Evolutionary conservation across 2,329 filamentous ascomycete species (phyloP).

Genomic region (Fusarium siculi): DNA sequence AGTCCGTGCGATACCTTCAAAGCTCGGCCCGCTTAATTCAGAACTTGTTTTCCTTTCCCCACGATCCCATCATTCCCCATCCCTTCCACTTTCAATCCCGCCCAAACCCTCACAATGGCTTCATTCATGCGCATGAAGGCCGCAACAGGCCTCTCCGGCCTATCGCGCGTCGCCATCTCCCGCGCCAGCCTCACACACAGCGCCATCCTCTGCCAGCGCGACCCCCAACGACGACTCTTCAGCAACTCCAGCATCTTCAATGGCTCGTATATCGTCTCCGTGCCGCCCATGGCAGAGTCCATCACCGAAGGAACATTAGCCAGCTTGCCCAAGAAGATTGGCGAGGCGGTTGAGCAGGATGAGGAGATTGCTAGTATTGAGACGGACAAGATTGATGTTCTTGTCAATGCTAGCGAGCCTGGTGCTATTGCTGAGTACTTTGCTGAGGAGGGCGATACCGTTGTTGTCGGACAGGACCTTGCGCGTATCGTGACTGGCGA

Average conservation of each 20-base stretch:
- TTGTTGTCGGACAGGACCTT: slow-evolving; percentile 47
- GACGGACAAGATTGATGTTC: slow-evolving; percentile 49
- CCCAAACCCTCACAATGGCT: slow-evolving; percentile 32
- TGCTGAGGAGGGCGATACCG: slow-evolving; percentile 47
- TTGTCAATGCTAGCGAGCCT: slow-evolving; percentile 43
- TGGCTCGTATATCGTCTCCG: slow-evolving; percentile 42
- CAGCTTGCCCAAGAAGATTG: slow-evolving; percentile 44
- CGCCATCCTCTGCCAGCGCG: slow-evolving; percentile 36
- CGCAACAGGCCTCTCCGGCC: slow-evolving; percentile 31
- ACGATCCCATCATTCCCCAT: background rate
- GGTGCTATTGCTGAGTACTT: slow-evolving; percentile 46
- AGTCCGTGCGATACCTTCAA: slow-evolving; percentile 38
- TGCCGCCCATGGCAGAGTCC: slow-evolving; percentile 49
- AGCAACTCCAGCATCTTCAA: slow-evolving; percentile 31
- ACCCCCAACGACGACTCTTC: slow-evolving; percentile 40
- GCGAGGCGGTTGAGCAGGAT: slow-evolving; percentile 46
- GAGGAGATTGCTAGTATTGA: slow-evolving; percentile 49
- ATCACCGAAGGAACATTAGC: slow-evolving; percentile 47
- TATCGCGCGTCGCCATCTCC: slow-evolving; percentile 30
- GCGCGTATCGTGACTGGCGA: slow-evolving; percentile 45
- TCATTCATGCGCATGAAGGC: slow-evolving; percentile 39
- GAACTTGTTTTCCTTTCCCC: slow-evolving; percentile 22
- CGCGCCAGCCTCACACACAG: slow-evolving; percentile 33
- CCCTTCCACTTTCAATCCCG: background rate
- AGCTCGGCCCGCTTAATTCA: slow-evolving; percentile 38